Percentiles rank a stretch among this genome's conserved stretches.
phyloP scores from a whole-genome alignment of 768 basidiomycete species.

The Asterophora lycoperdoides region DNA sequence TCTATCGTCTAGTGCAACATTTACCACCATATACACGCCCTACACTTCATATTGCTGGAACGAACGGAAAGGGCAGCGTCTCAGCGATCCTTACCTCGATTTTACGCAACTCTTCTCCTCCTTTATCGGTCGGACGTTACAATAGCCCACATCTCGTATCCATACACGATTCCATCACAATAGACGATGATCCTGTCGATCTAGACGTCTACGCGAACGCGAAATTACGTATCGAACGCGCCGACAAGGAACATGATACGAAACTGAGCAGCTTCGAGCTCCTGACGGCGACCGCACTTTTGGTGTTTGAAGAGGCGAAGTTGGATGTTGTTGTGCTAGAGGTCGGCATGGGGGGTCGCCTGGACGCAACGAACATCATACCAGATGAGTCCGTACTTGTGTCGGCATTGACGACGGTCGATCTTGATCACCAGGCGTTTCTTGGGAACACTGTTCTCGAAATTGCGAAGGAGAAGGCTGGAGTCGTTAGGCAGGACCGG shows the following conservation, averaged over 20 bases:
- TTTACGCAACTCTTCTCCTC: conserved; percentile 49
- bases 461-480: conserved; percentile 82
- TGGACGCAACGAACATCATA: conserved; percentile 92
- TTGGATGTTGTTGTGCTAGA: conserved; percentile 86
- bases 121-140: conserved; percentile 71
- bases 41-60: conserved; percentile 88
- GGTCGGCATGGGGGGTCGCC: conserved; percentile 90
- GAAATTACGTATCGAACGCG: conserved; percentile 42
- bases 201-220: conserved; percentile 42
- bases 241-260: conserved; percentile 40
- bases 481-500: conserved; percentile 61
- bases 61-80: conserved; percentile 97
- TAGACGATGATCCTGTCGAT: conserved; percentile 55
- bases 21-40: conserved; percentile 69
- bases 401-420: conserved; percentile 82
- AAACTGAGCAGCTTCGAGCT: conserved; percentile 77
- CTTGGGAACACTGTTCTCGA: conserved; percentile 70
- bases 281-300: conserved; percentile 76
- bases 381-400: conserved; percentile 63
- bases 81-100: conserved; percentile 79
- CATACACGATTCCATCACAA: conserved; percentile 68
- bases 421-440: conserved; percentile 90
- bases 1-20: conserved; percentile 45
- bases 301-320: conserved; percentile 61
- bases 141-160: conserved; percentile 90